Base-by-base conservation (phyloP, 164 flowering plant genomes). In the Warburgia ugandensis region DNA sequence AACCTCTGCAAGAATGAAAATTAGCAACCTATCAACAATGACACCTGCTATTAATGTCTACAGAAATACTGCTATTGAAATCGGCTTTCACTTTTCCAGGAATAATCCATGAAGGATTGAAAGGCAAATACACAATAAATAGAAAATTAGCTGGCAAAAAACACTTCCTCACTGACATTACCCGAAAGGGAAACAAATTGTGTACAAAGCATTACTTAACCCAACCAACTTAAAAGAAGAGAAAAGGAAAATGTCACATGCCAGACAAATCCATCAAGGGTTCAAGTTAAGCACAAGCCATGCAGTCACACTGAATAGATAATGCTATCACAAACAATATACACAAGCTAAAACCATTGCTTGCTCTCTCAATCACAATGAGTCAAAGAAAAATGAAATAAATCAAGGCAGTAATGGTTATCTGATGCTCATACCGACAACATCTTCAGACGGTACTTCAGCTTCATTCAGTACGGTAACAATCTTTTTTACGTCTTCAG, bases 401-500 rank as follows among this genome's bases (percentile, higher is more conserved):
- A 47, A 47, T 17, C 21, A 47, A 28, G 29, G n/a, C 16, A 28
- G 17, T 1, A 45, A 19, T 11, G 19, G 2, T 10, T 2, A 16
- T n/a, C 42, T 7, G 21, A 51, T 11, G 26, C 3, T 6, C 64
- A 29, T 38, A 88, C 99, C 99, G 13, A 86, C 95, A 57, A 72
- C 77, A 61, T 86, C 91, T 32, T 63, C 62, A 0, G 97, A 66
- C n/a, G 95, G 94, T 11, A 84, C 83, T 43, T 84, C 76, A 32
- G 73, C 84, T 55, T 68, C 75, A 65, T 84, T 86, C 51, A 90
- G 52, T 0, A 31, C 51, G 37, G 73, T 29, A 4, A 90, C 95
- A 20, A 84, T 77, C 77, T 86, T 84, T 68, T 90, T 90, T 48
- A 86, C 86, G 50, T 90, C 94, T 35, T 80, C 94, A 16, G 38